phyloP scores from a whole-genome alignment of 2,329 filamentous ascomycete genomes.

The Dendrostoma leiphaemia region DNA sequence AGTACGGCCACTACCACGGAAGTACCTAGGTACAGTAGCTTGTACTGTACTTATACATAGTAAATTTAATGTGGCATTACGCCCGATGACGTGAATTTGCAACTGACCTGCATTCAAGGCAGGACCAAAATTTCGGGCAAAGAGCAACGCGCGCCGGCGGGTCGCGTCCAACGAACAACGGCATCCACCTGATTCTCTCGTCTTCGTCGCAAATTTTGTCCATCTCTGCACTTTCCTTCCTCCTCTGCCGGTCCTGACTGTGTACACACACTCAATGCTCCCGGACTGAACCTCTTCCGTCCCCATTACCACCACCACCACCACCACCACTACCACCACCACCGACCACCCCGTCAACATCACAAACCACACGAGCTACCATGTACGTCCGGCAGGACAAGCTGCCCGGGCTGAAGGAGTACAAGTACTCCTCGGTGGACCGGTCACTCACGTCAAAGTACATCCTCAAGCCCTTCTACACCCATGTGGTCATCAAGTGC shows the following conservation, averaged over 20 bases:
- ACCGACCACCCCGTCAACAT: background rate
- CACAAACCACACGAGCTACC: constrained; percentile 23
- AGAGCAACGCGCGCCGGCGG: background rate
- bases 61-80: background rate
- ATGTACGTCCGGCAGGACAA: constrained; percentile 97
- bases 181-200: background rate
- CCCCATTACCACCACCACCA: background rate
- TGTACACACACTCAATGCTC: too few relatives aligned
- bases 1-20: too few relatives aligned
- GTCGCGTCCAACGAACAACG: constrained; percentile 3
- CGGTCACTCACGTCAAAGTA: constrained; percentile 88
- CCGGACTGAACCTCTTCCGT: background rate
- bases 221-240: background rate
- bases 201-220: background rate
- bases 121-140: constrained; percentile 2
- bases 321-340: background rate
- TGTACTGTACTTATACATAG: too few relatives aligned
- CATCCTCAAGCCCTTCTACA: constrained; percentile 97
- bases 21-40: background rate
- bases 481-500: constrained; percentile 85
- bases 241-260: too few relatives aligned
- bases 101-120: background rate
- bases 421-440: constrained; percentile 94
- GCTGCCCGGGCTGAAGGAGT: constrained; percentile 83
- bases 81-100: background rate